Evolutionary conservation across 805 yeast species (phyloP).

Genomic region (Kazachstania taianensis): DNA sequence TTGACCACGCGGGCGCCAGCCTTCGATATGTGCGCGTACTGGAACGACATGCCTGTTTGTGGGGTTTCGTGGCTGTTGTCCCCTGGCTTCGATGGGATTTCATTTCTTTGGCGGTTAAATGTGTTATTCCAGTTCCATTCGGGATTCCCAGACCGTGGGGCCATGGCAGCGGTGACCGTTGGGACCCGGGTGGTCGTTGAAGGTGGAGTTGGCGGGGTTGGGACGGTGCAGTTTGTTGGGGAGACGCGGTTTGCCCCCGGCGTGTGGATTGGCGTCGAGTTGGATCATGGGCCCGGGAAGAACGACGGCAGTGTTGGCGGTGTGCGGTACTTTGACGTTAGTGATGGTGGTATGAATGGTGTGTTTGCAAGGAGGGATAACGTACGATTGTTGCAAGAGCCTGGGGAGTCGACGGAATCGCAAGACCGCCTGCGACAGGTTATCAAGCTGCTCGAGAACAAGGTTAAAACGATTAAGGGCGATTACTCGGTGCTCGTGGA

Average conservation of each 20-base stretch:
- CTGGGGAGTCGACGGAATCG: too few relatives aligned
- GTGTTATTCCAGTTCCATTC: too few relatives aligned
- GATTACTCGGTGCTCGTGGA: neutral
- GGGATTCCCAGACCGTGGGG: too few relatives aligned
- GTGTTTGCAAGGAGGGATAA: slow-evolving; percentile 4
- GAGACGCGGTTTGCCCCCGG: slow-evolving; percentile 51
- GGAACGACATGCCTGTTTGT: slow-evolving; percentile 5
- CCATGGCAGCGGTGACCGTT: slow-evolving; percentile 5
- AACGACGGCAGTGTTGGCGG: slow-evolving; percentile 71
- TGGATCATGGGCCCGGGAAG: slow-evolving; percentile 68
- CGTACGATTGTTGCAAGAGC: slow-evolving; percentile 2
- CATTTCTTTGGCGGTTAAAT: too few relatives aligned
- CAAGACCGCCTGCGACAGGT: neutral
- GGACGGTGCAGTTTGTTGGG: slow-evolving; percentile 39
- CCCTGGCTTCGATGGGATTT: neutral
- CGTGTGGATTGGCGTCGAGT: slow-evolving; percentile 72
- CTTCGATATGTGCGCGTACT: slow-evolving; percentile 27
- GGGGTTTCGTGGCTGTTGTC: neutral
- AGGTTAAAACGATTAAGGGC: neutral
- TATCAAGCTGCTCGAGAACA: neutral
- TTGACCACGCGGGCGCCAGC: slow-evolving; percentile 31
- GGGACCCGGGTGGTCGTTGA: slow-evolving; percentile 31
- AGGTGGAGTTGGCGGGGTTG: slow-evolving; percentile 33
- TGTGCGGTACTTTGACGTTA: slow-evolving; percentile 44
- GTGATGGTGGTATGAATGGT: slow-evolving; percentile 3